These are phyloP conservation scores for Aureobasidium sp. DNA, from an alignment of 2,329 filamentous ascomycete genomes.

Conservation along the genomic window DNA sequence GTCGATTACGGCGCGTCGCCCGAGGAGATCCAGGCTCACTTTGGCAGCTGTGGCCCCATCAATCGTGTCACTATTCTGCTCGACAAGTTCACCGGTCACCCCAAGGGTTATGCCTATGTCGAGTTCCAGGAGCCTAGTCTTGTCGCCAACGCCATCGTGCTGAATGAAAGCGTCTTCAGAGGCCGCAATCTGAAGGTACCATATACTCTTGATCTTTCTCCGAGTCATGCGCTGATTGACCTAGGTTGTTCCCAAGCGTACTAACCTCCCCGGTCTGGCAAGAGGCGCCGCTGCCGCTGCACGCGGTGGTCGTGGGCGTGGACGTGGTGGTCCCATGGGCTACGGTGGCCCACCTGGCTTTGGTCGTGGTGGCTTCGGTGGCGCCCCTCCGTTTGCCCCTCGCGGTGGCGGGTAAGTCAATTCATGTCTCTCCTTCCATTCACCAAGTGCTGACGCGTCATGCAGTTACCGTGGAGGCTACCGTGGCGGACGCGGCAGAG, in stretches of 20 bases:
- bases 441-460: conserved; percentile 4
- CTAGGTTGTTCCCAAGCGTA: conserved; percentile 82
- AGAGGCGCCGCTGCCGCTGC: conserved; percentile 61
- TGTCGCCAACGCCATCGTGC: conserved; percentile 84
- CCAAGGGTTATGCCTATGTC: conserved; percentile 99
- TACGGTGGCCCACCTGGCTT: conserved; percentile 45
- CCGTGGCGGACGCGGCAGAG: conserved; percentile 28
- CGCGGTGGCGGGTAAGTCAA: conserved; percentile 34
- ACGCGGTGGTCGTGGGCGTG: conserved; percentile 40
- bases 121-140: conserved; percentile 93
- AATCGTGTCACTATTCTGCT: conserved; percentile 95
- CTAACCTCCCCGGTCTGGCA: conserved; percentile 91
- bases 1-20: conserved; percentile 96
- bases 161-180: conserved; percentile 95
- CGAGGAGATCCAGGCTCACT: conserved; percentile 97
- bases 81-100: conserved; percentile 97
- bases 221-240: conserved; percentile 22
- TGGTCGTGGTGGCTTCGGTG: conserved; percentile 42
- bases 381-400: conserved; percentile 26
- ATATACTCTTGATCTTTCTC: neutral
- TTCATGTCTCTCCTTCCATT: conserved; percentile 13
- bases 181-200: conserved; percentile 89
- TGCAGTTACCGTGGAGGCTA: conserved; percentile 32
- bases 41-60: conserved; percentile 94
- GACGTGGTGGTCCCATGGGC: conserved; percentile 37